A percentile compares a stretch with the other conserved stretches of the same genome.
These are phyloP conservation scores for Chrysoporthe cubensis DNA, from an alignment of 2,329 filamentous ascomycete species.

Conservation along the genomic window DNA sequence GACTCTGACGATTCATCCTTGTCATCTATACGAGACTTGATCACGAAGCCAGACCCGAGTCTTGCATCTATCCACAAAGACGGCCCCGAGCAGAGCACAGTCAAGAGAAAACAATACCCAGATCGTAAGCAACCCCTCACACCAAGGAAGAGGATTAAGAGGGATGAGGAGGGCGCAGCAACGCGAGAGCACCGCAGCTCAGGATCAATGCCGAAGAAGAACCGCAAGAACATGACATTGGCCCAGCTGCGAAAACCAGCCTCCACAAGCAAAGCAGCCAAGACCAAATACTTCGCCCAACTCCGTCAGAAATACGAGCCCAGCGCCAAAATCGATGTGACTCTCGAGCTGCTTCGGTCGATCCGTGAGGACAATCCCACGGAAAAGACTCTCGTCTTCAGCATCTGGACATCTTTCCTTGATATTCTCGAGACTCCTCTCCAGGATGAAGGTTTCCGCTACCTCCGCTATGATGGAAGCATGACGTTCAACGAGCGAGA, in stretches of 20 bases:
- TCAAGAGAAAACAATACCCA: not conserved
- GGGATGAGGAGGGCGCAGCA: not conserved
- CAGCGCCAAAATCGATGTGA: conserved; percentile 38
- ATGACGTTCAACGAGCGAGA: conserved; percentile 51
- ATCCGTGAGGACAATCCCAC: conserved; percentile 33
- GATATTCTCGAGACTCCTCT: conserved; percentile 40
- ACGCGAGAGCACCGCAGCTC: not conserved
- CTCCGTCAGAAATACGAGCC: conserved; percentile 36
- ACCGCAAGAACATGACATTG: conserved; percentile 28
- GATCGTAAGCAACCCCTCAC: not conserved
- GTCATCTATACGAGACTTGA: not conserved
- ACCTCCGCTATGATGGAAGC: conserved; percentile 38
- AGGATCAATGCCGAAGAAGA: conserved; percentile 11
- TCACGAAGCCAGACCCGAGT: not conserved
- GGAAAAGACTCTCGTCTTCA: conserved; percentile 40
- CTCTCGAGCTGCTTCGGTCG: conserved; percentile 35
- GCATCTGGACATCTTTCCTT: conserved; percentile 41
- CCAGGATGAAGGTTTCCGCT: conserved; percentile 34
- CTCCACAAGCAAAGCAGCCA: conserved; percentile 33
- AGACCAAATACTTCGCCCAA: conserved; percentile 33
- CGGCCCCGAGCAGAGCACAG: not conserved
- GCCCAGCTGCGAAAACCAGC: conserved; percentile 35
- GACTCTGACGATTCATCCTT: not conserved
- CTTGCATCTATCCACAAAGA: too few relatives aligned
- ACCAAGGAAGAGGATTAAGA: conserved; percentile 5